Evolutionary conservation across 2,329 filamentous ascomycete genomes (phyloP), one percentile per base, ranked within the genome.

Genomic region (Diaporthe destruens): DNA sequence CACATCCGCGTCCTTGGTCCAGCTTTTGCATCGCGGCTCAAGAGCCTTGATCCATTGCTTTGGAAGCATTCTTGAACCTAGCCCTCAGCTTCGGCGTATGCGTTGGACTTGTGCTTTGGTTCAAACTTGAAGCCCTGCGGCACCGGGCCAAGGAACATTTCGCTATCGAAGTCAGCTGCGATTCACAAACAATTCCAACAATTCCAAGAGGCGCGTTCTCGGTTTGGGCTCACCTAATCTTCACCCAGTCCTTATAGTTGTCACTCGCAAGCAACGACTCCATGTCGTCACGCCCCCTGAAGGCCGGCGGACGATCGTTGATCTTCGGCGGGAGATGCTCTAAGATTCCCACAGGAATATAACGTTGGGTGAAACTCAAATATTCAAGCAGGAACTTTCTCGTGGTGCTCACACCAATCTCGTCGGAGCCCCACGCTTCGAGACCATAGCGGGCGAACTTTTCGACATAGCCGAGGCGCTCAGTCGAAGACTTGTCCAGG

Each of bases 181-280:
- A 77, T 75, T 18, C 74, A 42, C 11, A 54, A 16, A 14, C 63
- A 8, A 49, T n/a, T 6, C 16, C 20, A 16, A 14, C 63, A 8
- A 49, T n/a, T 6, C 16, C 20, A 20, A 34, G 39, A 47, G 53
- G 23, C 65, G 75, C 69, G 73, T 72, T 11, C 61, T 72, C 29
- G 56, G 56, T 63, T 16, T 72, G 69, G 72, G 87, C 90, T 81
- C 89, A 96, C 95, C 92, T 97, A 79, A 99, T 97, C 86, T 98
- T 98, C 81, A 99, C 95, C 96, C 96, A 99, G 82, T 99, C 96
- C 84, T 92, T 93, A 84, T 97, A 98, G 83, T 98, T 95, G 75
- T 90, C 90, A 83, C 95, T 98, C 18, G 92, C 92, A 84, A 99
- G 87, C 76, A 99, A 84, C n/a, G 94, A 97, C 88, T 99, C 96